Conservation (phyloP, 805 yeast genomes). For the Lipomyces chichibuensis region DNA sequence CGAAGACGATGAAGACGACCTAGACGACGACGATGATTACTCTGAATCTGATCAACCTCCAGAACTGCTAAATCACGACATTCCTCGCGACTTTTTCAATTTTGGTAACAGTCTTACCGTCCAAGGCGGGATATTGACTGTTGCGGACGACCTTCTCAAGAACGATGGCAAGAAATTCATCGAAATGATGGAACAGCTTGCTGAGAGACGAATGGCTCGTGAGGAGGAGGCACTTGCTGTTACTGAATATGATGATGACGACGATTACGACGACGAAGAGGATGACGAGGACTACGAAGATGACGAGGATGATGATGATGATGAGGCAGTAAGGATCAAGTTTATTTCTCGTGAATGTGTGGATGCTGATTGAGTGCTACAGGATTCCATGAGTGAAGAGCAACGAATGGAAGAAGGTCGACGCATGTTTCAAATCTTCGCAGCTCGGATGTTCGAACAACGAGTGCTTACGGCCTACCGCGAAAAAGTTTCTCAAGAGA, state of each 20-base stretch:
- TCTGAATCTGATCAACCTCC: constrained; percentile 31
- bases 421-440: constrained; percentile 74
- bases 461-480: constrained; percentile 75
- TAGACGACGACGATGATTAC: constrained; percentile 32
- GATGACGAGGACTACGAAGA: constrained; percentile 40
- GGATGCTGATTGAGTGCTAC: background rate
- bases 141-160: constrained; percentile 78
- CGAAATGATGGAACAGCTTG: constrained; percentile 76
- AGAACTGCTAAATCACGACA: constrained; percentile 23
- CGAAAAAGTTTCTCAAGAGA: constrained; percentile 76
- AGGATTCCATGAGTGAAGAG: constrained; percentile 50
- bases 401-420: constrained; percentile 77
- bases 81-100: constrained; percentile 38
- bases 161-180: constrained; percentile 79
- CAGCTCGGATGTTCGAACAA: constrained; percentile 74
- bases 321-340: constrained; percentile 22
- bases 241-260: constrained; percentile 43
- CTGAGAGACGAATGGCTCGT: constrained; percentile 54
- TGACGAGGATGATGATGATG: constrained; percentile 39
- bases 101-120: constrained; percentile 43
- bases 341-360: background rate
- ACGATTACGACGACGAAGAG: constrained; percentile 43
- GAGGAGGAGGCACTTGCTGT: constrained; percentile 43
- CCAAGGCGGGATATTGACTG: constrained; percentile 54
- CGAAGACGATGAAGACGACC: constrained; percentile 32